These are phyloP conservation scores for Agrocybe pediades DNA, from an alignment of 768 basidiomycete species.

Conservation along the genomic window DNA sequence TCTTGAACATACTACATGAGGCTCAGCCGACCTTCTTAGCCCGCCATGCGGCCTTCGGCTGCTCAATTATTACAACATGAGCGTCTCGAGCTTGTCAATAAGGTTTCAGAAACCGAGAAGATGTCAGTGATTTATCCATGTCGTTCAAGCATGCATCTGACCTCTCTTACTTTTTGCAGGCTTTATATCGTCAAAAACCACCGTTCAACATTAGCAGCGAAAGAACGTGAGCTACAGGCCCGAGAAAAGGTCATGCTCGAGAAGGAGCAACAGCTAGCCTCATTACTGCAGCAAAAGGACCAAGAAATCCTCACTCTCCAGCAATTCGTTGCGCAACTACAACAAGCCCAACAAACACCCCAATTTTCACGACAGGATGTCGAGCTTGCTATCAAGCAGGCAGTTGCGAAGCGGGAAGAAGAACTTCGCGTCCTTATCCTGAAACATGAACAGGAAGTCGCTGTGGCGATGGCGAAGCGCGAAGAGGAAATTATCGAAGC, in stretches of 20 bases:
- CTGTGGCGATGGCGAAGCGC: slow-evolving; percentile 58
- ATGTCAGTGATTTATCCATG: slow-evolving; percentile 46
- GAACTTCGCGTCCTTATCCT: slow-evolving; percentile 66
- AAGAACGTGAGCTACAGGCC: slow-evolving; percentile 64
- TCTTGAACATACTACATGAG: too few species aligned
- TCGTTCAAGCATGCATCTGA: not conserved
- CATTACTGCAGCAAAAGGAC: slow-evolving; percentile 58
- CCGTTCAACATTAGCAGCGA: slow-evolving; percentile 51
- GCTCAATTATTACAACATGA: slow-evolving; percentile 82
- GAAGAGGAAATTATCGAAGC: slow-evolving; percentile 76
- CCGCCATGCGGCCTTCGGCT: slow-evolving; percentile 85
- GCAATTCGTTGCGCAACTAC: slow-evolving; percentile 43
- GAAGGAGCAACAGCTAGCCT: slow-evolving; percentile 52
- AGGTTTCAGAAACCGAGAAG: slow-evolving; percentile 77
- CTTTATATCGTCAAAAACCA: slow-evolving; percentile 66
- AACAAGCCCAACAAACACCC: slow-evolving; percentile 28
- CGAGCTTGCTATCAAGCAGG: slow-evolving; percentile 53
- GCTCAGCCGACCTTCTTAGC: slow-evolving; percentile 43
- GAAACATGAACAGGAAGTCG: slow-evolving; percentile 73
- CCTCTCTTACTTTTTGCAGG: slow-evolving; percentile 37
- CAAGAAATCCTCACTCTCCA: slow-evolving; percentile 55
- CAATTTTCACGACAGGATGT: slow-evolving; percentile 23
- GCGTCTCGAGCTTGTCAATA: slow-evolving; percentile 67
- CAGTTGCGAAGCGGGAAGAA: slow-evolving; percentile 64
- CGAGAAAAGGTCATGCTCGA: slow-evolving; percentile 59